Percentiles rank a stretch among this genome's conserved stretches.
These are phyloP conservation scores for Mucor irregularis DNA, from an alignment of 371 early-diverging fungal genomes.

Conservation along the genomic window DNA sequence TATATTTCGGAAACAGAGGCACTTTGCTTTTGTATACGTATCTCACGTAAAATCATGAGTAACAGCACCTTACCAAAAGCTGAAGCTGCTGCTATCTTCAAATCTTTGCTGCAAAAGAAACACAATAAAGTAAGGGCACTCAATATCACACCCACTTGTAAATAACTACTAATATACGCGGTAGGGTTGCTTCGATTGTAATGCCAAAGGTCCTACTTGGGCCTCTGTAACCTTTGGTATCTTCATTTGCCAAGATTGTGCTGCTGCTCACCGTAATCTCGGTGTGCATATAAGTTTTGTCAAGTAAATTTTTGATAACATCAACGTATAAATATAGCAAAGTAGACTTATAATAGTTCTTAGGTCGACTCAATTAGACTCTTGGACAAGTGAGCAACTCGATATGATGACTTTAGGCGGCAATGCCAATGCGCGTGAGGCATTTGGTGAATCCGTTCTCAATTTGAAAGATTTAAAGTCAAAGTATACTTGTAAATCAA, in stretches of 20 bases:
- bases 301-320: conserved; percentile 59
- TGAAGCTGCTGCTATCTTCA: conserved; percentile 64
- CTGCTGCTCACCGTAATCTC: conserved; percentile 92
- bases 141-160: neutral
- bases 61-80: neutral
- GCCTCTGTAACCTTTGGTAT: conserved; percentile 94
- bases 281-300: conserved; percentile 97
- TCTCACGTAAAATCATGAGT: conserved; percentile 16
- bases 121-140: conserved; percentile 69
- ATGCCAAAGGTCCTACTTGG: conserved; percentile 96
- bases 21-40: too few species aligned
- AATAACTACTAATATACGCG: neutral
- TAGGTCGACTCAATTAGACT: conserved; percentile 83
- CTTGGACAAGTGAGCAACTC: conserved; percentile 91
- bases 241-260: conserved; percentile 98
- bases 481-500: conserved; percentile 79
- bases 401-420: conserved; percentile 87
- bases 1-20: too few species aligned
- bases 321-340: neutral
- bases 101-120: conserved; percentile 63
- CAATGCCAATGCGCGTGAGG: conserved; percentile 76
- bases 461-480: conserved; percentile 69
- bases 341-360: neutral
- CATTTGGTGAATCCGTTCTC: conserved; percentile 64
- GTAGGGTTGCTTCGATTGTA: conserved; percentile 97